phyloP scores from a whole-genome alignment of 768 basidiomycete genomes.

The Tulasnella sp. region DNA sequence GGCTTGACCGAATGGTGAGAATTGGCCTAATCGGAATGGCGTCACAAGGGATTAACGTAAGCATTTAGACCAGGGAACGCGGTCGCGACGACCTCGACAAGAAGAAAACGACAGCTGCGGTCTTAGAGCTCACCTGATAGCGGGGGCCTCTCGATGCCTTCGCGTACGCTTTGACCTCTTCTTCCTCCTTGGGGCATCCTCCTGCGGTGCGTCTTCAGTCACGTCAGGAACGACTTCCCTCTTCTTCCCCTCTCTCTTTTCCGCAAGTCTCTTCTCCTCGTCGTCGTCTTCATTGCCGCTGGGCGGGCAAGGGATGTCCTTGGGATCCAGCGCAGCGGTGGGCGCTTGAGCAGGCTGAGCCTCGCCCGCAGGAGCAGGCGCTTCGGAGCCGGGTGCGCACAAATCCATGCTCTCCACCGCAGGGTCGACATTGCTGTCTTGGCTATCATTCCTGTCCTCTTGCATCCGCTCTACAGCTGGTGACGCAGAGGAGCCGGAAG shows the following conservation, averaged over 20 bases:
- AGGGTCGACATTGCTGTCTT: conserved; percentile 53
- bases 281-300: conserved; percentile 24
- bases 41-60: conserved; percentile 52
- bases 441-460: conserved; percentile 36
- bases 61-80: conserved; percentile 34
- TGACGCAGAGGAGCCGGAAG: conserved; percentile 24
- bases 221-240: conserved; percentile 38
- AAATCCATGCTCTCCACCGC: conserved; percentile 27
- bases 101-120: conserved; percentile 33
- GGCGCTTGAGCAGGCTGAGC: conserved; percentile 24
- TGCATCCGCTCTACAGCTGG: conserved; percentile 28
- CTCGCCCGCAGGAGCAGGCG: conserved; percentile 3
- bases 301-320: conserved; percentile 25
- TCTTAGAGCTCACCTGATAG: conserved; percentile 55
- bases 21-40: conserved; percentile 71
- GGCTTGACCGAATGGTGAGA: conserved; percentile 78
- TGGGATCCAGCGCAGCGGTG: not conserved
- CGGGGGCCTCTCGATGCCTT: conserved; percentile 58
- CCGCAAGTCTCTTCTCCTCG: conserved; percentile 16
- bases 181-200: conserved; percentile 36
- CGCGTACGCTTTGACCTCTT: conserved; percentile 33
- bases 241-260: conserved; percentile 28
- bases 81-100: not conserved
- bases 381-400: not conserved
- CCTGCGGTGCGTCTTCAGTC: conserved; percentile 34